Conservation (phyloP, 2,329 filamentous ascomycete genomes). For the Fusarium denticulatum region DNA sequence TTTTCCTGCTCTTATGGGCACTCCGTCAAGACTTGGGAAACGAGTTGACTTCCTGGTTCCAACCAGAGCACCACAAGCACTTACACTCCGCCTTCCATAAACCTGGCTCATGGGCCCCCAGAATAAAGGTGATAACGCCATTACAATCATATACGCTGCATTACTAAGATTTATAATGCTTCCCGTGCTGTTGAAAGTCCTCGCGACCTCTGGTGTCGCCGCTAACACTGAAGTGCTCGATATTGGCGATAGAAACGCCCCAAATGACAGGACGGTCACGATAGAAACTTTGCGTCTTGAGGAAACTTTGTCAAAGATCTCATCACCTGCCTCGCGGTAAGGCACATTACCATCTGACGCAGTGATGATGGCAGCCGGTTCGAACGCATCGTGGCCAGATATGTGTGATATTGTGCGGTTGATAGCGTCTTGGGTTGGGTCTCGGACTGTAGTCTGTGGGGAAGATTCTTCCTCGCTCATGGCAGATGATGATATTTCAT, state of each 20-base stretch:
- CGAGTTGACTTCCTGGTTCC: not conserved
- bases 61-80: constrained; percentile 36
- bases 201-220: constrained; percentile 78
- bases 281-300: constrained; percentile 71
- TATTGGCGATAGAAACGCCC: constrained; percentile 79
- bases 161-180: constrained; percentile 79
- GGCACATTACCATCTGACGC: constrained; percentile 4
- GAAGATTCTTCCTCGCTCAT: not conserved
- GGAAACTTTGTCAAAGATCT: constrained; percentile 73
- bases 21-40: not conserved
- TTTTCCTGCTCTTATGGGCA: not conserved
- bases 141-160: constrained; percentile 78
- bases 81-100: constrained; percentile 66
- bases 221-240: constrained; percentile 78
- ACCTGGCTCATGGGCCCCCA: constrained; percentile 78
- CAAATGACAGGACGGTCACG: constrained; percentile 75
- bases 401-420: constrained; percentile 44
- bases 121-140: constrained; percentile 75
- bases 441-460: not conserved
- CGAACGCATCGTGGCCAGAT: constrained; percentile 45
- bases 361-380: constrained; percentile 20
- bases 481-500: not conserved
- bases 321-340: constrained; percentile 53
- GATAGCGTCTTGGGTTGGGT: constrained; percentile 1
- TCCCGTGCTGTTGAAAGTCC: constrained; percentile 71